Evolutionary conservation across 179 eudicot genomes (phyloP).

Genomic region (Beta lomatogona): DNA sequence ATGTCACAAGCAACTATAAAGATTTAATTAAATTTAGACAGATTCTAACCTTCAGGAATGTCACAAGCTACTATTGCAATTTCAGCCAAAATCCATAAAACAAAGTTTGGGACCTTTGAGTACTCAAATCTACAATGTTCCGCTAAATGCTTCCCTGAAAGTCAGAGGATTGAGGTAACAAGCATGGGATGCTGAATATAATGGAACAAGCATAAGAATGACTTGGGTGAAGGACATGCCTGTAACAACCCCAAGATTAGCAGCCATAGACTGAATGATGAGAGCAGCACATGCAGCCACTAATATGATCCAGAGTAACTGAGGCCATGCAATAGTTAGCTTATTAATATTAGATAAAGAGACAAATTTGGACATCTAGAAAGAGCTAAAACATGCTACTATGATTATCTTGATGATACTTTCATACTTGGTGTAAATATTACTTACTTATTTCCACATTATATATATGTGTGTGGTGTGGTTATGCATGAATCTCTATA

Average conservation of each 20-base stretch:
- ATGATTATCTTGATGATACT: no score
- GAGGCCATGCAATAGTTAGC: slow-evolving; percentile 19
- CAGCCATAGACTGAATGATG: slow-evolving; percentile 87
- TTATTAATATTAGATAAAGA: no score
- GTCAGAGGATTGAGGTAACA: slow-evolving; percentile 3
- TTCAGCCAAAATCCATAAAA: slow-evolving; percentile 95
- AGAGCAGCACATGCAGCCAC: slow-evolving; percentile 95
- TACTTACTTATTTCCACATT: no score
- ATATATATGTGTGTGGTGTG: no score
- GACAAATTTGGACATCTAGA: no score
- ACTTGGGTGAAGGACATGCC: slow-evolving; percentile 41
- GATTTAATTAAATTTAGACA: neutral
- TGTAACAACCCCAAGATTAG: slow-evolving; percentile 97
- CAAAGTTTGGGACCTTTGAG: slow-evolving; percentile 76
- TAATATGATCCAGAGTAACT: slow-evolving; percentile 95
- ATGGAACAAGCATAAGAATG: neutral
- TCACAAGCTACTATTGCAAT: slow-evolving; percentile 87
- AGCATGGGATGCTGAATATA: neutral
- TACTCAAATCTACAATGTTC: slow-evolving; percentile 91
- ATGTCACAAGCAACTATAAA: no score
- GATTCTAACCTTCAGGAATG: slow-evolving; percentile 87
- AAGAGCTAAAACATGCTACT: no score
- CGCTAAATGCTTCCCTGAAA: slow-evolving; percentile 89
- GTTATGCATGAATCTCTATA: no score
- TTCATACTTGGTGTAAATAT: no score